Conservation (phyloP, 1,139 yeast species). For the Sugiyamaella japonica region DNA sequence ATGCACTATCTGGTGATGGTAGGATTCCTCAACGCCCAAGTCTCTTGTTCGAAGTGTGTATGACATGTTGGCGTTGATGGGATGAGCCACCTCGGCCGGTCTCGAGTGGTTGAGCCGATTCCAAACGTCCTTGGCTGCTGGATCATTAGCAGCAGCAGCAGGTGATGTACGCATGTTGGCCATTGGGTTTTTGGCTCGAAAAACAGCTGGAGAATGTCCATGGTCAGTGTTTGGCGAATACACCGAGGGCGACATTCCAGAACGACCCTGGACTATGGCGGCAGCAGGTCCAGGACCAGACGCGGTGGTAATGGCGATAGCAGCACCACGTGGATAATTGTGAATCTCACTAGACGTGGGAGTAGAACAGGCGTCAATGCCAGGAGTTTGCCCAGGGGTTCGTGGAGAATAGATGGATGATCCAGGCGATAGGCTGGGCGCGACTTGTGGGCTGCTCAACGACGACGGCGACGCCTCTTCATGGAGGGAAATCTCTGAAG, state of each 20-base stretch:
- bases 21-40: slow-evolving; percentile 24
- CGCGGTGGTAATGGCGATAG: slow-evolving; percentile 3
- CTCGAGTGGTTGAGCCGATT: neutral
- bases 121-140: neutral
- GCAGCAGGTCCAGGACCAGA: neutral
- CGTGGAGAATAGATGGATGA: slow-evolving; percentile 8
- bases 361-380: slow-evolving; percentile 2
- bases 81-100: slow-evolving; percentile 25
- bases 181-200: neutral
- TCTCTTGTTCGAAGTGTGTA: slow-evolving; percentile 26
- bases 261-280: no score
- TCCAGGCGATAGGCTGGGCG: slow-evolving; percentile 1
- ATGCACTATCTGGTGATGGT: neutral
- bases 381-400: slow-evolving; percentile 4
- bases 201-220: neutral
- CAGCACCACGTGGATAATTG: neutral
- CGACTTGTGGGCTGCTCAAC: neutral
- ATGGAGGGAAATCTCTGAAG: slow-evolving; percentile 7
- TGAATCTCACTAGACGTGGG: neutral
- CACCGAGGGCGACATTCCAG: slow-evolving; percentile 1
- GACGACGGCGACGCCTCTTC: neutral
- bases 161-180: no score
- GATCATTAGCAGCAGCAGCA: no score
- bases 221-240: slow-evolving; percentile 10
- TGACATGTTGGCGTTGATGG: slow-evolving; percentile 25